Conservation (phyloP, 2,329 filamentous ascomycete species). For the Xylariaceae sp. region DNA sequence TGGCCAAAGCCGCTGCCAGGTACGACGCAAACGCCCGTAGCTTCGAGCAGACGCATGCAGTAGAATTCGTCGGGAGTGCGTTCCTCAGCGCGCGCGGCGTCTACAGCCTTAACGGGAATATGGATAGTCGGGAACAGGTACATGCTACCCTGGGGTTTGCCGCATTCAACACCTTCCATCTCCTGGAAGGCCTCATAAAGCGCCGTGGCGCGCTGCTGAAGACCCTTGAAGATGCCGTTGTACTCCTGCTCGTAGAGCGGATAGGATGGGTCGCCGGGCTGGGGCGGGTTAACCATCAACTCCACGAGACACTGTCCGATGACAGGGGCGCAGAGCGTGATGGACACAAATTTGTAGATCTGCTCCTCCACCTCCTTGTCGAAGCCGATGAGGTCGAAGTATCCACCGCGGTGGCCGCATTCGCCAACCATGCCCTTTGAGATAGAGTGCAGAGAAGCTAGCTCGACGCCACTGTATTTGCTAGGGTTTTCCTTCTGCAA, state of each 20-base stretch:
- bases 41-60: slow-evolving; percentile 82
- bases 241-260: slow-evolving; percentile 83
- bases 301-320: slow-evolving; percentile 95
- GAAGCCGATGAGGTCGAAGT: slow-evolving; percentile 94
- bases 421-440: slow-evolving; percentile 99
- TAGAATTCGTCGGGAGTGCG: slow-evolving; percentile 89
- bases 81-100: slow-evolving; percentile 69
- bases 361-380: slow-evolving; percentile 79
- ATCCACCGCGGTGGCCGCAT: slow-evolving; percentile 94
- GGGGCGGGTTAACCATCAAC: slow-evolving; percentile 95
- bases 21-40: slow-evolving; percentile 91
- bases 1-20: slow-evolving; percentile 92
- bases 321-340: slow-evolving; percentile 93
- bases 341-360: slow-evolving; percentile 98
- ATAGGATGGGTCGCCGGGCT: slow-evolving; percentile 75
- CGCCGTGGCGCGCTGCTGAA: slow-evolving; percentile 75
- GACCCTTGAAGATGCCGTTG: slow-evolving; percentile 71
- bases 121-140: slow-evolving; percentile 96
- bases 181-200: slow-evolving; percentile 85
- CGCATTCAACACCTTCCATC: slow-evolving; percentile 95
- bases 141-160: slow-evolving; percentile 89
- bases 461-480: slow-evolving; percentile 79
- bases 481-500: slow-evolving; percentile 71
- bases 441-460: slow-evolving; percentile 86
- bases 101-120: slow-evolving; percentile 69